Percentiles rank a stretch among this genome's conserved stretches.
These are phyloP conservation scores for Ceratocystiopsis sp. DNA, from an alignment of 2,329 filamentous ascomycete genomes.

Conservation along the genomic window DNA sequence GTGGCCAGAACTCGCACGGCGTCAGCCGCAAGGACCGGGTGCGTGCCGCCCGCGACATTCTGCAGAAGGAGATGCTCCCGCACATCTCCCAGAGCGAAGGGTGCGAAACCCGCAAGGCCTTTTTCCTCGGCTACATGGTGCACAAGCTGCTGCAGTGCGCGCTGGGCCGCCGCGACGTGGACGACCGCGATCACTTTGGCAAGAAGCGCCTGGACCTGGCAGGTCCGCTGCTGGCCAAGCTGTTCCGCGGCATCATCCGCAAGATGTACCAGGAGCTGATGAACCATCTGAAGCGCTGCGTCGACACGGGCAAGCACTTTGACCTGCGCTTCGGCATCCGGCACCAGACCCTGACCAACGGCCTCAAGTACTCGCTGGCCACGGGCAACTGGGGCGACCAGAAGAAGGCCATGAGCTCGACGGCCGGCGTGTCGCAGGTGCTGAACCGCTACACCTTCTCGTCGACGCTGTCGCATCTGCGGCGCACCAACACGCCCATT, in stretches of 20 bases:
- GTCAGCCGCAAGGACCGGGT: constrained; percentile 76
- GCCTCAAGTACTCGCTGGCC: constrained; percentile 88
- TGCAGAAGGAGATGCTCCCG: constrained; percentile 91
- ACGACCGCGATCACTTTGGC: constrained; percentile 96
- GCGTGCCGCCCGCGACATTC: constrained; percentile 78
- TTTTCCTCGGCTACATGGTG: constrained; percentile 98
- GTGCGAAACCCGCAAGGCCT: constrained; percentile 89
- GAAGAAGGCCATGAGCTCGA: constrained; percentile 91
- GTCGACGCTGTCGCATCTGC: constrained; percentile 89
- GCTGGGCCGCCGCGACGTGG: constrained; percentile 79
- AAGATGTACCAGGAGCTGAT: constrained; percentile 84
- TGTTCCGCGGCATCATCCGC: constrained; percentile 84
- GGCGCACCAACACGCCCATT: constrained; percentile 93
- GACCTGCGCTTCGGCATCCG: constrained; percentile 84
- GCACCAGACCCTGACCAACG: constrained; percentile 77
- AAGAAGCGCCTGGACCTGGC: constrained; percentile 96
- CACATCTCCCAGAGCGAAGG: constrained; percentile 94
- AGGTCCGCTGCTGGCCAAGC: constrained; percentile 82
- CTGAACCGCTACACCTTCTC: constrained; percentile 95
- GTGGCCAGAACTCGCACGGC: constrained; percentile 55
- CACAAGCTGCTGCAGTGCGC: constrained; percentile 89
- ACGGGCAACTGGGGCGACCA: constrained; percentile 99
- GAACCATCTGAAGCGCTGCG: constrained; percentile 79
- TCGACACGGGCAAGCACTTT: constrained; percentile 79
- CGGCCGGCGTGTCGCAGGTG: constrained; percentile 95